A percentile compares a stretch with the other conserved stretches of the same genome.
These are phyloP conservation scores for Phytopythium sindhum DNA, from an alignment of 352 stramenopile species.

Conservation along the genomic window DNA sequence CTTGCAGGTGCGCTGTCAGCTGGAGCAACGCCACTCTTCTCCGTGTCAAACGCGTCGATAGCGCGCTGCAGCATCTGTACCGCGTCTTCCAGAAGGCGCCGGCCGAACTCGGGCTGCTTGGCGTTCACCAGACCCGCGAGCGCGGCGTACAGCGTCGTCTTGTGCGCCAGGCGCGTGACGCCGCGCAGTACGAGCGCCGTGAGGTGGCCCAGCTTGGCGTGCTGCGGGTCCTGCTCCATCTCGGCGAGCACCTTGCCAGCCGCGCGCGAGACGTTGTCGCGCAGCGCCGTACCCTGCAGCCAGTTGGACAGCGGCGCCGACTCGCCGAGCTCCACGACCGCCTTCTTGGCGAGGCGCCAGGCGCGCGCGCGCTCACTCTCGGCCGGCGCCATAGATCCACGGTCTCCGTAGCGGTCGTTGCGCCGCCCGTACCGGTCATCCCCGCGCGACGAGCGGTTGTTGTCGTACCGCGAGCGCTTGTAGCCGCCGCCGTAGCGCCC, in stretches of 20 bases:
- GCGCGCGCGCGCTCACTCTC: conserved; percentile 67
- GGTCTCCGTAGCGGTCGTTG: conserved; percentile 24
- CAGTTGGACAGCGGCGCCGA: conserved; percentile 26
- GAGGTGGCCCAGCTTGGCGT: conserved; percentile 59
- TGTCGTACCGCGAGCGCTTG: conserved; percentile 63
- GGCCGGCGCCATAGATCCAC: conserved; percentile 6
- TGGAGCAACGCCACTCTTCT: conserved; percentile 17
- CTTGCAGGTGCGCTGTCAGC: neutral
- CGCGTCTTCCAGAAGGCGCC: conserved; percentile 37
- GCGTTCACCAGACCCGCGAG: conserved; percentile 69
- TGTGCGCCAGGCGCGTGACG: conserved; percentile 51
- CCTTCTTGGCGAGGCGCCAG: conserved; percentile 76
- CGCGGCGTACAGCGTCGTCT: conserved; percentile 69
- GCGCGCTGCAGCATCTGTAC: conserved; percentile 48
- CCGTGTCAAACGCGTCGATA: conserved; percentile 45
- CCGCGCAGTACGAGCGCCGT: conserved; percentile 50
- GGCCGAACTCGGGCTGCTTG: conserved; percentile 50
- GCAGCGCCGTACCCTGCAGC: conserved; percentile 25
- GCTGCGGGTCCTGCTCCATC: conserved; percentile 48
- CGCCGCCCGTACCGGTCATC: conserved; percentile 29
- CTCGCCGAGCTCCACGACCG: conserved; percentile 66
- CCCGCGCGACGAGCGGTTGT: conserved; percentile 18
- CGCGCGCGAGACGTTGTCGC: conserved; percentile 44
- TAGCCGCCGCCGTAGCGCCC: conserved; percentile 34
- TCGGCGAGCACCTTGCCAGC: conserved; percentile 42